phyloP scores from a whole-genome alignment of 2,329 filamentous ascomycete genomes.

The Neodidymelliopsis sp. region DNA sequence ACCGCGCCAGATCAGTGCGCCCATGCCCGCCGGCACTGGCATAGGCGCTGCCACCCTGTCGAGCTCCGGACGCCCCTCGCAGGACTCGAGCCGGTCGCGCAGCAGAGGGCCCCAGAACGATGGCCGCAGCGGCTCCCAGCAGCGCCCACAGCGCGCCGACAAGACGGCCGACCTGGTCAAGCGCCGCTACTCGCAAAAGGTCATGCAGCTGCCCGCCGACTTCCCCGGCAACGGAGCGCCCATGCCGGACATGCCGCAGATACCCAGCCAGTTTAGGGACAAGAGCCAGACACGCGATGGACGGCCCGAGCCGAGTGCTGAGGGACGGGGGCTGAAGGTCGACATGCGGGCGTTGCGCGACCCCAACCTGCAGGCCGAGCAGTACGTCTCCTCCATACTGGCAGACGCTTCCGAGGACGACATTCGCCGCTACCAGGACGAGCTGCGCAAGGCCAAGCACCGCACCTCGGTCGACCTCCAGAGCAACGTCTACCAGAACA shows the following conservation, averaged over 20 bases:
- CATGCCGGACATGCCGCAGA: conserved; percentile 67
- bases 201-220: conserved; percentile 77
- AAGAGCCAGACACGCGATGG: conserved; percentile 54
- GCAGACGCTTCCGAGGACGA: conserved; percentile 88
- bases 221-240: conserved; percentile 71
- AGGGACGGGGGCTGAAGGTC: conserved; percentile 68
- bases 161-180: conserved; percentile 86
- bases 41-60: conserved; percentile 40
- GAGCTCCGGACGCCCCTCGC: conserved; percentile 47
- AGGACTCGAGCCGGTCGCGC: conserved; percentile 48
- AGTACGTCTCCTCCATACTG: conserved; percentile 77
- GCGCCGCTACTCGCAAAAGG: conserved; percentile 90
- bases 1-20: conserved; percentile 61
- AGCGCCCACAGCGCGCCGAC: conserved; percentile 54
- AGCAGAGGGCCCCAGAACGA: conserved; percentile 26
- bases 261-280: conserved; percentile 66
- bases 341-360: conserved; percentile 82
- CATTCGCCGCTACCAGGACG: conserved; percentile 80
- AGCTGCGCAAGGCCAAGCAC: conserved; percentile 77
- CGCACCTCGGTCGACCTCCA: conserved; percentile 85
- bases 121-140: conserved; percentile 37
- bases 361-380: conserved; percentile 78
- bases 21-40: conserved; percentile 43
- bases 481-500: conserved; percentile 95
- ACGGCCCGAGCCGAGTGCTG: conserved; percentile 57